Evolutionary conservation across 1,284 basidiomycete genomes (phyloP).

Genomic region (Ustilago shanxiensis): DNA sequence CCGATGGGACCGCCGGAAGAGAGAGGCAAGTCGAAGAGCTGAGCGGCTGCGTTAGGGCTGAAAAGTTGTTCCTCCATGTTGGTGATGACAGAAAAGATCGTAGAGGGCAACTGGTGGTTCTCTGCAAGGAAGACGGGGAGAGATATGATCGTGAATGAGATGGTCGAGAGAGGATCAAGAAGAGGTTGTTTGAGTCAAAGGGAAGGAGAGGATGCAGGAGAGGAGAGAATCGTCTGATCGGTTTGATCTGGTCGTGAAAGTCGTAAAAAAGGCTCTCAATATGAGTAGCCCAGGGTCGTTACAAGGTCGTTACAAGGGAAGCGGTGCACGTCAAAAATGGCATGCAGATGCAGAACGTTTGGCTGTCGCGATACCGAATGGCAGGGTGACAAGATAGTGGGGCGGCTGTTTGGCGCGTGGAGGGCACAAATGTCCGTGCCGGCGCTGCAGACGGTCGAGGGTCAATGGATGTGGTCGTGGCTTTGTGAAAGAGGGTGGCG

Average conservation of each 20-base stretch:
- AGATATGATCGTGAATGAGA: not conserved
- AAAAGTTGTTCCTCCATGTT: conserved; percentile 57
- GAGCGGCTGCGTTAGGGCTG: conserved; percentile 35
- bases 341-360: conserved; percentile 35
- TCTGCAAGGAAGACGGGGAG: not conserved
- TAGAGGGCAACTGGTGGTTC: not conserved
- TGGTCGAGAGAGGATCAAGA: conserved; percentile 5
- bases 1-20: conserved; percentile 38
- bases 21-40: conserved; percentile 45
- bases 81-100: conserved; percentile 4
- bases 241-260: conserved; percentile 24
- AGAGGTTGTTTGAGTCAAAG: not conserved
- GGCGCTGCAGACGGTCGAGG: conserved; percentile 23
- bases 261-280: conserved; percentile 30
- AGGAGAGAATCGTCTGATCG: conserved; percentile 7
- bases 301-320: conserved; percentile 43
- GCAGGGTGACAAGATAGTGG: conserved; percentile 8
- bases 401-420: conserved; percentile 28
- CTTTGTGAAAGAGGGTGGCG: conserved; percentile 17
- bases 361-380: conserved; percentile 7
- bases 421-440: conserved; percentile 24
- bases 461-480: conserved; percentile 10
- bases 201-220: not conserved
- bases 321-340: conserved; percentile 21
- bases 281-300: conserved; percentile 34